Evolutionary conservation across 2,329 filamentous ascomycete species (phyloP).

Genomic region (Pseudogymnoascus sp.): DNA sequence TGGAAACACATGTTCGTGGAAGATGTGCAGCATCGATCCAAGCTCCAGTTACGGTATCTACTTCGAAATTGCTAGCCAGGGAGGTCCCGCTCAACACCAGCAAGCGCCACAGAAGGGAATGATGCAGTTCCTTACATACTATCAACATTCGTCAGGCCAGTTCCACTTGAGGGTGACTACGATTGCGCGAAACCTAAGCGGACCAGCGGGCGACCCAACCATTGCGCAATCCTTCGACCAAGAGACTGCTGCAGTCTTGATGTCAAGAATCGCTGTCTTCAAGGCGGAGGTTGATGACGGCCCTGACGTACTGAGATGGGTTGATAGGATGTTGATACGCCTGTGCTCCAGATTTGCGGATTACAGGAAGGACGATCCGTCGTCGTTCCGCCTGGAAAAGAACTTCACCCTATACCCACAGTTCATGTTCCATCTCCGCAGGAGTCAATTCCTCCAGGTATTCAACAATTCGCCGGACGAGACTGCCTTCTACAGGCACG

Average conservation of each 20-base stretch:
- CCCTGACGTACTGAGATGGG: slow-evolving; percentile 96
- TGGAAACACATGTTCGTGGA: slow-evolving; percentile 98
- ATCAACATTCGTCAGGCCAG: slow-evolving; percentile 93
- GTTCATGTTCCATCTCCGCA: slow-evolving; percentile 98
- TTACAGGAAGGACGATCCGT: slow-evolving; percentile 95
- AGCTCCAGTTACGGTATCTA: slow-evolving; percentile 91
- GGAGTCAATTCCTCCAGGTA: slow-evolving; percentile 95
- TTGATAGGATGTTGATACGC: slow-evolving; percentile 95
- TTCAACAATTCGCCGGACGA: slow-evolving; percentile 99
- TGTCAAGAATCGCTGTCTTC: slow-evolving; percentile 98
- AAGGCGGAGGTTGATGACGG: slow-evolving; percentile 98
- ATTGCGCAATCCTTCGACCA: slow-evolving; percentile 97
- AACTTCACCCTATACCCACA: slow-evolving; percentile 98
- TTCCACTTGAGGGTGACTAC: slow-evolving; percentile 96
- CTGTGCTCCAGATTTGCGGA: slow-evolving; percentile 95
- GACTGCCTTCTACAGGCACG: slow-evolving; percentile 97
- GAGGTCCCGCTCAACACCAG: slow-evolving; percentile 74
- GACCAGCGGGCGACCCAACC: slow-evolving; percentile 86
- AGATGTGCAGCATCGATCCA: slow-evolving; percentile 98
- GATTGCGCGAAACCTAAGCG: slow-evolving; percentile 81
- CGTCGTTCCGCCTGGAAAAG: slow-evolving; percentile 93
- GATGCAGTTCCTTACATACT: slow-evolving; percentile 98
- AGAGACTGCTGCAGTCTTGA: slow-evolving; percentile 92
- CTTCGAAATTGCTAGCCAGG: slow-evolving; percentile 94
- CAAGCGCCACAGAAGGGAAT: slow-evolving; percentile 85